Base-by-base conservation (phyloP, 495 filamentous ascomycete genomes). In the Hyphodiscus hymeniophilus region DNA sequence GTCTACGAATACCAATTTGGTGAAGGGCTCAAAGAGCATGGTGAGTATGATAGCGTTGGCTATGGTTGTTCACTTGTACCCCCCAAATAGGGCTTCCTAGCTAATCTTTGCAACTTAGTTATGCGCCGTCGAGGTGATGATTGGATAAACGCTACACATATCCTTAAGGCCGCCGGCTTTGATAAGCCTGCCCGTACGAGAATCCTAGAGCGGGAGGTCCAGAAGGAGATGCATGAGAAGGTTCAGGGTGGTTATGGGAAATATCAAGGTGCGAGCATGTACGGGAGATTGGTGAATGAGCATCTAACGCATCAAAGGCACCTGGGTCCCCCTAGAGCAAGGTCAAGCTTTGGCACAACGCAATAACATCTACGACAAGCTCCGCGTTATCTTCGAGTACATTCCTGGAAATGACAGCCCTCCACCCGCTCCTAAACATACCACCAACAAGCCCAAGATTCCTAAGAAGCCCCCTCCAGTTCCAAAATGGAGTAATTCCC, bases 221-320 rank as follows among this genome's bases (percentile, higher is more conserved):
- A 98, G 62, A 94, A 95, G 63, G 91, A 90, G 8, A 72, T 82
- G 7, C 92, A 98, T 66, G 91, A 97, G 66, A 98, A 98, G 67
- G 85, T 98, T 2, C 92, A 98, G 59, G 92, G 92, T 51, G 92
- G 92, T 18, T 98, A 97, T 65, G 92, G 92, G 45, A 98, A 97
- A 77, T 98, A 96, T 56, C 92, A 98, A 70, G 89, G 89, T 87
- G 55, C 42, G 63, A 3, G 3, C 26, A 28, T 22, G 16, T 11
- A 1, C 13, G 33, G 31, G 33, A 54, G 17, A 20, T 41, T 13
- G 1, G 12, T 5, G 6, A 28, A 13, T 26, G 31, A 20, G 11
- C 22, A 21, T 52, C 57, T 62, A 47, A 66, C 45, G 41, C 50
- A 11, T 31, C 15, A 8, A 42, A 92, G 90, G 91, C 49, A 98